phyloP scores from a whole-genome alignment of 306 rosid genomes.

The Rosa multiflora region DNA sequence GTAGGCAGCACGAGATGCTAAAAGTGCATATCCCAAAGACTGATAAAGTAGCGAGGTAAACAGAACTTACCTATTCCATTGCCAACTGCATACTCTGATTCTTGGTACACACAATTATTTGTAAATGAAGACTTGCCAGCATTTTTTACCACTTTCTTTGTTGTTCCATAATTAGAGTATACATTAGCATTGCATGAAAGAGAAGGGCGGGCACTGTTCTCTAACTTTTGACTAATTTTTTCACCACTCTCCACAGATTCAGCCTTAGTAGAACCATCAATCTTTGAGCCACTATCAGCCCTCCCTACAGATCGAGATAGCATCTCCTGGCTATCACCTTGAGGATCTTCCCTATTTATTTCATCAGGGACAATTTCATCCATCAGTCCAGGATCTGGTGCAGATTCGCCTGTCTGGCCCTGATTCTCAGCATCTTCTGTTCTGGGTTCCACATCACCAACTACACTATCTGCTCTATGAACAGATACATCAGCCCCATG shows the following conservation, averaged over 20 bases:
- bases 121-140: constrained; percentile 71
- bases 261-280: constrained; percentile 89
- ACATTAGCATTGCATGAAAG: constrained; percentile 70
- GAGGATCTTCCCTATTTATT: constrained; percentile 78
- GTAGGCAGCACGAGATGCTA: neutral
- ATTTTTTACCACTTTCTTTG: constrained; percentile 65
- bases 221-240: constrained; percentile 77
- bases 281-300: constrained; percentile 93
- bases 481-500: constrained; percentile 91
- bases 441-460: constrained; percentile 92
- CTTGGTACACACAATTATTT: constrained; percentile 46
- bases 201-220: constrained; percentile 62
- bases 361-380: constrained; percentile 91
- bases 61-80: constrained; percentile 61
- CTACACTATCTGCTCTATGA: constrained; percentile 92
- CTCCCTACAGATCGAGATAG: constrained; percentile 84
- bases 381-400: constrained; percentile 88
- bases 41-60: constrained; percentile 1
- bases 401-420: constrained; percentile 97
- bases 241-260: constrained; percentile 98
- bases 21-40: constrained; percentile 14
- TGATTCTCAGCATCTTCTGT: constrained; percentile 90
- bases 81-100: constrained; percentile 53
- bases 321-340: constrained; percentile 97
- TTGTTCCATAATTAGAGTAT: constrained; percentile 53